Percentiles rank a stretch among this genome's conserved stretches.
Evolutionary conservation across 441 rosid genomes (phyloP).

Genomic region (Adansonia rubrostipa): DNA sequence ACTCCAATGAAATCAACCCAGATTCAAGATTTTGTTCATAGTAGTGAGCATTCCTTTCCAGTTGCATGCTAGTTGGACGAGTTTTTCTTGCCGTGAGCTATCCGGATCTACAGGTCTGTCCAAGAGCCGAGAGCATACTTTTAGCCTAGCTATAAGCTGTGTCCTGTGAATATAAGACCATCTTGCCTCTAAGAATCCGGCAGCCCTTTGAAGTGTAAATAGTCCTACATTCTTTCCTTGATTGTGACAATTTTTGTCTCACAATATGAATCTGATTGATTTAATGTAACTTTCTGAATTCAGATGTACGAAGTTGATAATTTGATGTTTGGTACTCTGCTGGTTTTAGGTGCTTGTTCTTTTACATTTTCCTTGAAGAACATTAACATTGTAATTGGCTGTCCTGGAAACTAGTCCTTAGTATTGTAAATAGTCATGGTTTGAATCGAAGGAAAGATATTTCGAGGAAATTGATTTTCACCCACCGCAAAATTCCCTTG

Average conservation of each 20-base stretch:
- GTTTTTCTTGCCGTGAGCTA: background rate
- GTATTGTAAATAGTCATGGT: background rate
- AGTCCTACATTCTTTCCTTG: background rate
- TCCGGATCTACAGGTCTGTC: background rate
- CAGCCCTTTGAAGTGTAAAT: conserved; percentile 3
- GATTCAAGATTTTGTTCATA: background rate
- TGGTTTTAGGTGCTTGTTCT: background rate
- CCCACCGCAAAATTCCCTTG: background rate
- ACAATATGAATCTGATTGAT: background rate
- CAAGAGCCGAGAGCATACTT: background rate
- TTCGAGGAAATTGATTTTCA: background rate
- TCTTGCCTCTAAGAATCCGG: background rate
- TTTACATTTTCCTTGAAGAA: background rate
- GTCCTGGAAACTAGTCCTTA: background rate
- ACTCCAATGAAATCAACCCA: conserved; percentile 25
- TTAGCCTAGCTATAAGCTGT: background rate
- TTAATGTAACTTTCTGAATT: background rate
- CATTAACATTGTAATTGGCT: background rate
- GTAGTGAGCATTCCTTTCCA: background rate
- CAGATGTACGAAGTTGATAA: background rate
- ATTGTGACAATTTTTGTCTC: conserved; percentile 7
- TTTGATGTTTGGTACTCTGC: background rate
- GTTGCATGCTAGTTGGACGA: conserved; percentile 6
- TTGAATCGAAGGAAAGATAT: background rate
- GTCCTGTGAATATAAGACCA: background rate